Evolutionary conservation across 2,329 filamentous ascomycete genomes (phyloP).

Genomic region (Thelonectria rubi): DNA sequence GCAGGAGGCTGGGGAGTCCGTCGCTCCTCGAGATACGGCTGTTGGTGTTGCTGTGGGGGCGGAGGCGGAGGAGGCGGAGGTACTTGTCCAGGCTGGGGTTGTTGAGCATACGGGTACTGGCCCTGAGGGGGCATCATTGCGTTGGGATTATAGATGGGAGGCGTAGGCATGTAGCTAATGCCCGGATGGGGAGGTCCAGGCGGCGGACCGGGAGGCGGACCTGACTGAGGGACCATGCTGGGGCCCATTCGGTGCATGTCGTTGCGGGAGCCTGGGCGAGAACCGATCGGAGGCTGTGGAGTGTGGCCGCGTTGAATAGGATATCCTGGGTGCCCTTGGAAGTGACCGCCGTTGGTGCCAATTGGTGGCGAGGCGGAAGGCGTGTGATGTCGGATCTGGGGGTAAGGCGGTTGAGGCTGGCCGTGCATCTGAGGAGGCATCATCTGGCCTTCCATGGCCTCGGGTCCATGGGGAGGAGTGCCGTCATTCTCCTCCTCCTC

Average conservation of each 20-base stretch:
- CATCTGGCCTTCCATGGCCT: slow-evolving; percentile 66
- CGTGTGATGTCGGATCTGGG: slow-evolving; percentile 82
- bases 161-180: slow-evolving; percentile 86
- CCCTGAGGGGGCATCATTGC: slow-evolving; percentile 44
- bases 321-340: slow-evolving; percentile 57
- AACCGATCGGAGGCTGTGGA: slow-evolving; percentile 78
- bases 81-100: slow-evolving; percentile 27
- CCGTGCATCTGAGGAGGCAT: slow-evolving; percentile 76
- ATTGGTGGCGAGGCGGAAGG: slow-evolving; percentile 91
- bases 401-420: slow-evolving; percentile 68
- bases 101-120: slow-evolving; percentile 38
- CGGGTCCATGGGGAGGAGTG: slow-evolving; percentile 73
- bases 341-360: slow-evolving; percentile 74
- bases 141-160: slow-evolving; percentile 80
- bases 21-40: slow-evolving; percentile 79
- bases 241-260: slow-evolving; percentile 77
- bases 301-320: slow-evolving; percentile 75
- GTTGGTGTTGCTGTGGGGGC: slow-evolving; percentile 52
- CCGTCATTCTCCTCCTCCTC: slow-evolving; percentile 77
- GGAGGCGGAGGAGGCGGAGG: slow-evolving; percentile 47
- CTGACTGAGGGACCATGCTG: slow-evolving; percentile 73
- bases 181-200: slow-evolving; percentile 66
- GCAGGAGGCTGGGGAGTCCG: slow-evolving; percentile 75
- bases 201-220: slow-evolving; percentile 58
- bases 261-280: slow-evolving; percentile 76